Evolutionary conservation across 2,329 filamentous ascomycete species (phyloP), one percentile per base, ranked within the genome.

Genomic region (Penicillium sclerotigenum): DNA sequence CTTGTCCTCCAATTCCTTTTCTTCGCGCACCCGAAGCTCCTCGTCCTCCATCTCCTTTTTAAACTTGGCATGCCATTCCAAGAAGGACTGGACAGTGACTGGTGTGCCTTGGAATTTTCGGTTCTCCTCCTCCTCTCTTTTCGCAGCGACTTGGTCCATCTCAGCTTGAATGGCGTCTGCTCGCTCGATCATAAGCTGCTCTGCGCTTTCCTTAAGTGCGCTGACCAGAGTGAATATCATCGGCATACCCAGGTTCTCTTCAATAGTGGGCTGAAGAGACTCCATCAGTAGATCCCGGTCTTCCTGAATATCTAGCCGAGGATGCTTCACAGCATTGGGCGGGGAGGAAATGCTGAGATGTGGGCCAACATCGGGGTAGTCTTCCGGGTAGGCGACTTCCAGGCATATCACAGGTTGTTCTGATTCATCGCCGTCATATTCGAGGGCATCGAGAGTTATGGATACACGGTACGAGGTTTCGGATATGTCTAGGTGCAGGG

Each of bases 191-290:
- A 97, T 86, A 56, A 99, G 82, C 65, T 87, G 82, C 78, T 99
- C 94, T n/a, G 92, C 93, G 49, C 84, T 82, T 57, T 99, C 94
- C 72, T 97, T 97, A 58, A 99, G 78, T 0, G 88, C 85, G 14
- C 89, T 90, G 52, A 95, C 88, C 24, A 99, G 79, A 0, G 93
- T 91, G 75, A 97, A 99, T 1, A 99, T 79, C 94, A 99, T 99
- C 53, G 91, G 90, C 88, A 97, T 97, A 60, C 94, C 94, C 57
- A 97, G 77, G 65, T 92, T 97, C 74, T 99, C 94, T 71, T 94
- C 87, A 34, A 97, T 88, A 0, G 87, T 89, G 16, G 88, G 85
- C 37, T 85, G 75, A 13, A 97, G 79, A 1, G 83, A 82, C 48
- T 86, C 80, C 16, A 97, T 83, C 14, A 99, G 84, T 50, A 77